phyloP scores from a whole-genome alignment of 2,329 filamentous ascomycete species.

The Penicillium brasilianum region DNA sequence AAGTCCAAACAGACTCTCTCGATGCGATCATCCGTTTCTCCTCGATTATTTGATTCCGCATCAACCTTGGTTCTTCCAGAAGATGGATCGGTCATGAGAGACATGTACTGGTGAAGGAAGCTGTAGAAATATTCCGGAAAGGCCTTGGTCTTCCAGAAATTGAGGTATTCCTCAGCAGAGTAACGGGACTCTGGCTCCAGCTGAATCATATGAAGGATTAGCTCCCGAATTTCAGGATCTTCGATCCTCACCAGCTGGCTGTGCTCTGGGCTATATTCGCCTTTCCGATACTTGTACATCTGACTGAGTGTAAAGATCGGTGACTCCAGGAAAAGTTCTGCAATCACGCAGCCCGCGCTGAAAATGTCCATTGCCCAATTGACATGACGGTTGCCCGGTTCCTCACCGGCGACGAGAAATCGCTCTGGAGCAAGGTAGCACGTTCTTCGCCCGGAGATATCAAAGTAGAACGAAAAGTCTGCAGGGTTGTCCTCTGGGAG shows the following conservation, averaged over 20 bases:
- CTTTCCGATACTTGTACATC: slow-evolving; percentile 89
- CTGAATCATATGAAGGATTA: slow-evolving; percentile 96
- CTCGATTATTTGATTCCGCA: slow-evolving; percentile 71
- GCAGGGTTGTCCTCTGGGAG: slow-evolving; percentile 95
- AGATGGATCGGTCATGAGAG: slow-evolving; percentile 87
- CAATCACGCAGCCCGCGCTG: slow-evolving; percentile 94
- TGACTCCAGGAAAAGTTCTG: slow-evolving; percentile 90
- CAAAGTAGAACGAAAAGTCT: slow-evolving; percentile 97
- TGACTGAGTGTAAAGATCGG: slow-evolving; percentile 98
- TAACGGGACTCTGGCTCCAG: slow-evolving; percentile 90
- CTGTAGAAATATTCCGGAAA: slow-evolving; percentile 98
- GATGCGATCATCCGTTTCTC: slow-evolving; percentile 91
- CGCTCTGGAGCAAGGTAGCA: slow-evolving; percentile 96
- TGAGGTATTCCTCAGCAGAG: slow-evolving; percentile 89
- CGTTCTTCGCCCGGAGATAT: slow-evolving; percentile 85
- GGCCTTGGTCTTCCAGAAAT: slow-evolving; percentile 88
- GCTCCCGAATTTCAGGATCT: slow-evolving; percentile 81
- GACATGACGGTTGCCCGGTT: slow-evolving; percentile 65
- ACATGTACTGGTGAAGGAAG: slow-evolving; percentile 98
- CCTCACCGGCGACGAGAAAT: slow-evolving; percentile 75
- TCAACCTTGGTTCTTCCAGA: slow-evolving; percentile 76
- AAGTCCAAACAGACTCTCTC: slow-evolving; percentile 93
- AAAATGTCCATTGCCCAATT: slow-evolving; percentile 99
- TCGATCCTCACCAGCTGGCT: slow-evolving; percentile 84
- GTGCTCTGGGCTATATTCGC: slow-evolving; percentile 87